Evolutionary conservation across 768 basidiomycete species (phyloP), one percentile per base, ranked within the genome.

Genomic region (Suillus subaureus): DNA sequence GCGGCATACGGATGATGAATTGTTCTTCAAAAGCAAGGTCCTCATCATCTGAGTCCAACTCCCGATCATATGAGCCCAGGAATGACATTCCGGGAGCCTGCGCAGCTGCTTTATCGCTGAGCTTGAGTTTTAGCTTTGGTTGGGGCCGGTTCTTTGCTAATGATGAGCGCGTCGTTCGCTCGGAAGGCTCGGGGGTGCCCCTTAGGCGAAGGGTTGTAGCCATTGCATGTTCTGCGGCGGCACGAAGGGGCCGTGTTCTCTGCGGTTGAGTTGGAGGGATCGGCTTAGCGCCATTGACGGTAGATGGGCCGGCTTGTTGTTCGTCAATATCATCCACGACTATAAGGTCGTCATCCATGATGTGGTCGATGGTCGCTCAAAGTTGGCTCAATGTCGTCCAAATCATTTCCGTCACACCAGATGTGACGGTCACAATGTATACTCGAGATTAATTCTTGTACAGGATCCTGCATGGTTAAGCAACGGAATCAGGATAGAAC

Each of bases 21-120:
- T 98, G 96, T 78, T 99, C 97, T 78, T 99, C 97, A 70, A 99
- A 97, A 18, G 90, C 89, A 65, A 99, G 77, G 64, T 97, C 96
- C 65, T 97, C 96, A 55, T 96, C 94, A 71, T 98, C 94, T 60
- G 93, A 96, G 76, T 99, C 97, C 61, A 98, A 80, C 74, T 98
- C 97, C 51, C 96, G 83, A 79, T 98, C 96, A 76, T 96, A 98
- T 15, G 90, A 84, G 8, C 97, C 97, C 63, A 96, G 79, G 75
- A 96, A 96, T 39, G 90, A 92, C 87, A 88, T 91, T 66, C 93
- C 94, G 61, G 90, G 91, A 37, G 91, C 90, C 72, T 90, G 89
- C 39, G 89, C 87, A 8, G 88, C 91, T 4, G 90, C 87, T 71
- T 91, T 92, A 66, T 93, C 93, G 75, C 92, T 90, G 71, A 96